Conservation (phyloP, 2,329 filamentous ascomycete species). For the Ramularia endophylla region DNA sequence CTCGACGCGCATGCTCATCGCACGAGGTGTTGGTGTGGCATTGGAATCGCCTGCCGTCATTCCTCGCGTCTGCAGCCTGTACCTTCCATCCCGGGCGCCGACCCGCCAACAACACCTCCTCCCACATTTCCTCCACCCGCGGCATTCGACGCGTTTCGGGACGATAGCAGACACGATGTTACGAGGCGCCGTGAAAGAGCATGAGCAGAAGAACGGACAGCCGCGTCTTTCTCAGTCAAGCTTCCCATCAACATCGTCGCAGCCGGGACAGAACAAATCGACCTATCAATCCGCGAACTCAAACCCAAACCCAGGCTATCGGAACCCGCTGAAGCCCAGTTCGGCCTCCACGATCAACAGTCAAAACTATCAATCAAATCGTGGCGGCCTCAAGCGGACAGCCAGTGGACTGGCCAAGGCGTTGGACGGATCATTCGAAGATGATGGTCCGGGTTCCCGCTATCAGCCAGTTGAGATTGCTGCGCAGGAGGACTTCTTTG, state of each 20-base stretch:
- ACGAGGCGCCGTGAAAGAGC: conserved; percentile 35
- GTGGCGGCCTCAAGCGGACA: conserved; percentile 39
- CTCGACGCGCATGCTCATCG: too few relatives aligned
- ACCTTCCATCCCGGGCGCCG: too few relatives aligned
- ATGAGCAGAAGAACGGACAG: conserved; percentile 31
- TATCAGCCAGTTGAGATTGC: conserved; percentile 22
- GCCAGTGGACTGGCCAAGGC: conserved; percentile 43
- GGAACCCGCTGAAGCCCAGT: conserved; percentile 31
- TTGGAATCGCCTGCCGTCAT: too few relatives aligned
- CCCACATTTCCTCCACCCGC: too few relatives aligned
- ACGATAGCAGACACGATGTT: conserved; percentile 31
- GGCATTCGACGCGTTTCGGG: too few relatives aligned
- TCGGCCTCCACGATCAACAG: conserved; percentile 24
- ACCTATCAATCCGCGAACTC: conserved; percentile 22
- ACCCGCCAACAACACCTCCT: too few relatives aligned
- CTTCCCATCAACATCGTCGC: conserved; percentile 47
- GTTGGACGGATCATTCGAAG: conserved; percentile 36
- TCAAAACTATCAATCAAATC: conserved; percentile 14
- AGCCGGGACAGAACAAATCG: conserved; percentile 41
- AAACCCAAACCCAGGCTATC: conserved; percentile 17
- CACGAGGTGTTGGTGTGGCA: too few relatives aligned
- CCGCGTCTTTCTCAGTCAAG: conserved; percentile 43
- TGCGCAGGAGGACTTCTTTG: conserved; percentile 43
- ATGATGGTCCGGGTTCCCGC: conserved; percentile 23
- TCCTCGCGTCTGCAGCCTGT: too few relatives aligned